phyloP scores from a whole-genome alignment of 805 yeast species.

The Pichia occidentalis region DNA sequence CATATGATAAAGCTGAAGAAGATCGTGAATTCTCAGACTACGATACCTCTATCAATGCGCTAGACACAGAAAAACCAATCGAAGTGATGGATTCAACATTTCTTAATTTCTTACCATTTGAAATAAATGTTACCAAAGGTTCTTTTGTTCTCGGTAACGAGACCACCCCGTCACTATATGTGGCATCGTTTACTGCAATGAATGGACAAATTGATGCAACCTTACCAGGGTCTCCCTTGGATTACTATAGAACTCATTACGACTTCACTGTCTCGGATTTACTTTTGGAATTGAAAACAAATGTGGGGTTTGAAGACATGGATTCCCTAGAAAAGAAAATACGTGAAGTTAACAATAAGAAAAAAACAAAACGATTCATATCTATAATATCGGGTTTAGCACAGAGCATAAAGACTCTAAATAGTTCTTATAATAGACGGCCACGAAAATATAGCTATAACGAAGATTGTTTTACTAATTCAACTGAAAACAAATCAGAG shows the following conservation, averaged over 20 bases:
- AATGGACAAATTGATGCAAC: conserved; percentile 53
- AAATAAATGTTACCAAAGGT: conserved; percentile 53
- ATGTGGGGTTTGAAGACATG: conserved; percentile 48
- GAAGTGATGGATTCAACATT: conserved; percentile 16
- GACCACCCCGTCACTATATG: conserved; percentile 65
- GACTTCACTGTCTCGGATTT: conserved; percentile 44
- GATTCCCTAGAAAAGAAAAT: conserved; percentile 9
- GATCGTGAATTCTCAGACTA: too few species aligned
- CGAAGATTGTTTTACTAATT: neutral
- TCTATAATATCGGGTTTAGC: conserved; percentile 7
- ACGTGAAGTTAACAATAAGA: neutral
- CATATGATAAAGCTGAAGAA: too few species aligned
- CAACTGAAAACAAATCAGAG: conserved; percentile 10
- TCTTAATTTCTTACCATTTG: conserved; percentile 52
- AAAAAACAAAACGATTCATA: conserved; percentile 3
- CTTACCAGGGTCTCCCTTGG: conserved; percentile 41
- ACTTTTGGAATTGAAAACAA: conserved; percentile 60
- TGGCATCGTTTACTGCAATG: conserved; percentile 51
- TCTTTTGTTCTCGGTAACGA: conserved; percentile 76
- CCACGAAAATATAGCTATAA: neutral
- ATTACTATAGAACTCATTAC: conserved; percentile 44
- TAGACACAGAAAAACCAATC: neutral
- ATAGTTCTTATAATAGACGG: conserved; percentile 1
- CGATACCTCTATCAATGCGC: too few species aligned
- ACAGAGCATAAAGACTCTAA: neutral